phyloP scores from a whole-genome alignment of 805 yeast species.

The Nakazawaea ambrosiae region DNA sequence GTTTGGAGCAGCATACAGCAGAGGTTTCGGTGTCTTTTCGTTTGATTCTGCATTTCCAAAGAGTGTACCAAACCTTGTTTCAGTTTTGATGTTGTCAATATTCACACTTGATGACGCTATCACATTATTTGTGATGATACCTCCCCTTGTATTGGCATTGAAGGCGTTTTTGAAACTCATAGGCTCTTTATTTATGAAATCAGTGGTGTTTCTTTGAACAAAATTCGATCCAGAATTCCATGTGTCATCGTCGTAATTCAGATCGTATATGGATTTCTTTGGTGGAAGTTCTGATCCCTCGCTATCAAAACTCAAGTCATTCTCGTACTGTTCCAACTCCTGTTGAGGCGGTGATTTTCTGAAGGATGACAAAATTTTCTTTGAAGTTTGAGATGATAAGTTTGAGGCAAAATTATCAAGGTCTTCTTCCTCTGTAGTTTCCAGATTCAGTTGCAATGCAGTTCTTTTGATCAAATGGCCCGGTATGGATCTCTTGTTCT shows the following conservation, averaged over 20 bases:
- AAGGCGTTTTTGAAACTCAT: slow-evolving; percentile 37
- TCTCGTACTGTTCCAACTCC: slow-evolving; percentile 17
- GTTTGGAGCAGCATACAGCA: no score
- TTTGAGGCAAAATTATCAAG: slow-evolving; percentile 13
- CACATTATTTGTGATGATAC: slow-evolving; percentile 11
- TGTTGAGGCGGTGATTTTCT: slow-evolving; percentile 2
- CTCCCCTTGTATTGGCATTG: slow-evolving; percentile 23
- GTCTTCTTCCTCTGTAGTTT: slow-evolving; percentile 6
- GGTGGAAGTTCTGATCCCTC: slow-evolving; percentile 42
- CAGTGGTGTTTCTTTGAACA: slow-evolving; percentile 17
- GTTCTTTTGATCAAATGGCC: slow-evolving; percentile 38
- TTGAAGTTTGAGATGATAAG: slow-evolving; percentile 18
- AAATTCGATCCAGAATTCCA: slow-evolving; percentile 28
- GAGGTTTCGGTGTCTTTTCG: background rate
- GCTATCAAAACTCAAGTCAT: slow-evolving; percentile 30
- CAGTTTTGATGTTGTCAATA: no score
- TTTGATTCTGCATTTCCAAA: background rate
- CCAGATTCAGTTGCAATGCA: slow-evolving; percentile 39
- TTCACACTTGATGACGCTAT: slow-evolving; percentile 18
- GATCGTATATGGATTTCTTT: slow-evolving; percentile 40
- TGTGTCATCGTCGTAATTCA: slow-evolving; percentile 35
- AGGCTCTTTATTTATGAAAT: slow-evolving; percentile 35
- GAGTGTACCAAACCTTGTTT: background rate
- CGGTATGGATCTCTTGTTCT: slow-evolving; percentile 42
- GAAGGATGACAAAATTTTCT: slow-evolving; percentile 12